Evolutionary conservation across 1,284 basidiomycete genomes (phyloP), one percentile per base, ranked within the genome.

Genomic region (Sporisorium scitamineum): DNA sequence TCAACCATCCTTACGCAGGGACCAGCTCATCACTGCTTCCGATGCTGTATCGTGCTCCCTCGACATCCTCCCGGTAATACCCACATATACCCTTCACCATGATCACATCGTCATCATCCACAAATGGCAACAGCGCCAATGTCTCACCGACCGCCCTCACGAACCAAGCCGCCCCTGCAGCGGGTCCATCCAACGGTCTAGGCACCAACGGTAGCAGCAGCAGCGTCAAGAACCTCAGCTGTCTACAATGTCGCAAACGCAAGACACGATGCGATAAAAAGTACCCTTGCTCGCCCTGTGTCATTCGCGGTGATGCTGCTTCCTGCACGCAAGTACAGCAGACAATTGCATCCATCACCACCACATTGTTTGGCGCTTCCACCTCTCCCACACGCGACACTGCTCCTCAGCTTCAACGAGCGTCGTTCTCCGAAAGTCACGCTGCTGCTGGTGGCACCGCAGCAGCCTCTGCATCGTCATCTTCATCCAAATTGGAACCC

Each of bases 221-320:
- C 59, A 69, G 61, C 66, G 62, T 69, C 58, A 74, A 74, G 50
- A 74, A 69, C 26, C 71, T 74, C 54, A 74, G 71, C 56, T 74
- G 71, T 44, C 55, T 74, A 18, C 66, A 74, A 53, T 74, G 71
- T 55, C 71, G 71, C 52, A 74, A 66, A 31, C 71, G 71, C 66
- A 74, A 74, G 53, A 74, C 71, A 11, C 55, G 71, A 62, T 74
- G 71, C 26, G 71, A 74, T 34, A 69, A 69, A 44, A 74, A 74
- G 51, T 74, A 74, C 24, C 71, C 71, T 16, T 74, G 71, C 44
- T 74, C 71, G 18, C 71, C 71, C 6, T 74, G 71, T 53, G 62
- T 69, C 55, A 74, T 74, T 57, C 66, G 71, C 24, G 66, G 71
- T 22, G 71, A 74, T 24, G 57, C 62, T 9, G 37, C 66, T 13